Evolutionary conservation across 495 filamentous ascomycete genomes (phyloP), one percentile per base, ranked within the genome.

Genomic region (Lepraria neglecta): DNA sequence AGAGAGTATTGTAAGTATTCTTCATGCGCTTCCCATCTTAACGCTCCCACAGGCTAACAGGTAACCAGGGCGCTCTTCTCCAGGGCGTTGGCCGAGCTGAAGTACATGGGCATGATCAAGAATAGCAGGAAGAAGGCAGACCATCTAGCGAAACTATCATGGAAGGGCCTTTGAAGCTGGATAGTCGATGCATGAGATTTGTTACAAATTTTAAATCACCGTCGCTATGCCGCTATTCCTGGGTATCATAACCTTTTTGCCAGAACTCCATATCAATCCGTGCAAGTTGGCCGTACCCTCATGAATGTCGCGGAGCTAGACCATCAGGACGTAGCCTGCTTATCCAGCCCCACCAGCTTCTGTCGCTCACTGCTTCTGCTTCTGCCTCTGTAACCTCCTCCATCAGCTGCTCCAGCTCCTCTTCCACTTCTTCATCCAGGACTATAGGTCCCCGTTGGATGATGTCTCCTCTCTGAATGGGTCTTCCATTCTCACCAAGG

Each of bases 101-200:
- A 83, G 74, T 79, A 82, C 47, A 77, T 97, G 74, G 92, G 92
- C 21, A 85, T 96, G 77, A 78, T 97, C 38, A 97, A 94, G 74
- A 79, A 79, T 63, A 97, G 86, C 67, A 88, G 85, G 73, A 97
- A 91, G 79, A 95, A 94, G 79, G 80, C 83, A 14, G 94, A 97
- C 71, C 92, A 96, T 74, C 73, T 96, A 64, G 86, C 89, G 19
- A 97, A 96, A 74, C 74, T 90, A 58, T 73, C 78, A 38, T 90
- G 87, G 87, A 81, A 82, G 65, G 87, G 87, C 3, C 65, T 89
- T 52, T 88, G 57, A 50, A 33, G n/a, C 33, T 19, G 38, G 21
- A 11, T 43, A 43, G 35, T 30, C 31, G 3, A 46, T 27, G 10
- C 15, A 17, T 27, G 43, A 28, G 5, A 14, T 7, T 17, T 40